Base-by-base conservation (phyloP, 2,329 filamentous ascomycete species). In the Thelonectria blattea region DNA sequence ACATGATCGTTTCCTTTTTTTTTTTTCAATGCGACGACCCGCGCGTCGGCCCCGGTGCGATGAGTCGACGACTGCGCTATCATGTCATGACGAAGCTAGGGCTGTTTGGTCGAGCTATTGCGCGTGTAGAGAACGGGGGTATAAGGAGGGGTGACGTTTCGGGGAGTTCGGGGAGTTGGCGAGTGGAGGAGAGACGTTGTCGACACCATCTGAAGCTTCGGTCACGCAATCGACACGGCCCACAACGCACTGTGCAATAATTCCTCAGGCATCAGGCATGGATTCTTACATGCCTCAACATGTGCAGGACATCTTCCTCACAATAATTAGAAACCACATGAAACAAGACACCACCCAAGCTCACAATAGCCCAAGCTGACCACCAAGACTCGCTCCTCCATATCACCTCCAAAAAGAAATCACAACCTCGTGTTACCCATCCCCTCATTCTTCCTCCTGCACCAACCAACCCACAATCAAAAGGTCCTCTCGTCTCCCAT, bases 201-300 rank as follows among this genome's bases (percentile, higher is more conserved):
- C 37, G 22, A 49, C 55, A 56, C 45, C 59, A 61, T 61, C 39
- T 34, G 20, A 37, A 37, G 18, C 14, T 12, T 11, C 18, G 17
- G 56, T 62, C 56, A 62, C 56, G 60, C 52, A 60, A 62, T 60
- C 57, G 57, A 15, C 30, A 54, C 27, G 15, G 46, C 42, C 51
- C 30, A 55, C 50, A 55, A 18, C 56, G 22, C 57, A 54, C 51
- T 27, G n/a, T 42, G 11, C 27, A 39, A 27, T 18, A 50, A 24
- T 24, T 24, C 22, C 6, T 24, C 32, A 43, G 27, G 9, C 27
- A 30, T 30, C 8, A 30, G 27, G 5, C 27, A 30, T 30, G 8
- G 27, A 30, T 30, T 6, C 27, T 7, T 30, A 30, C 8, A 10
- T 30, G n/a, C n/a, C n/a, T n/a, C n/a, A n/a, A 30, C 9, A 6